These are phyloP conservation scores for Rhizoclosmatium hyalinum DNA, from an alignment of 371 early-diverging fungal species.

Conservation along the genomic window DNA sequence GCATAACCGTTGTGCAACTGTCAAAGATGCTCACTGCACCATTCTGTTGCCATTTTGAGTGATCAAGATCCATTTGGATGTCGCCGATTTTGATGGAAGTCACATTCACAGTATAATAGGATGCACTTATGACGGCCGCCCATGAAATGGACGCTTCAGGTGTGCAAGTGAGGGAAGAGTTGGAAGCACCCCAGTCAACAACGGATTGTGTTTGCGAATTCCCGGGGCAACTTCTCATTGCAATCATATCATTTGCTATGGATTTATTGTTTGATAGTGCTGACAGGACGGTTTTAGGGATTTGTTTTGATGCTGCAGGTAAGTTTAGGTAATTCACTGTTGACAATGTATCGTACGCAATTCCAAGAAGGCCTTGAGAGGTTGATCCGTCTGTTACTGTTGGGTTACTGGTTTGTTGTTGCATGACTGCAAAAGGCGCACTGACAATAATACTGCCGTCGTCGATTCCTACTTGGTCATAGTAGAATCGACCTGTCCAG, in stretches of 20 bases:
- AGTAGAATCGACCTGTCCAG: slow-evolving; percentile 29
- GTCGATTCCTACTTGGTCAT: slow-evolving; percentile 12
- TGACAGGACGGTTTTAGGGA: slow-evolving; percentile 23
- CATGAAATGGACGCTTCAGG: neutral
- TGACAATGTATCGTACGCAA: slow-evolving; percentile 33
- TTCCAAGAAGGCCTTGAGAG: slow-evolving; percentile 34
- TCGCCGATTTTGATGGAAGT: slow-evolving; percentile 4
- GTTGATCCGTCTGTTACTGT: slow-evolving; percentile 26
- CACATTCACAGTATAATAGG: slow-evolving; percentile 23
- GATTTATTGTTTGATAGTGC: neutral
- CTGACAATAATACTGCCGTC: neutral
- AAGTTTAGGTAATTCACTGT: neutral
- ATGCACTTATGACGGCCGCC: slow-evolving; percentile 1
- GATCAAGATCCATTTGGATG: neutral
- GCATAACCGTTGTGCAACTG: slow-evolving; percentile 31
- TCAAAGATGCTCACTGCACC: slow-evolving; percentile 28
- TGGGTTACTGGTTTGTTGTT: slow-evolving; percentile 18
- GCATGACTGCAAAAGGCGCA: slow-evolving; percentile 26
- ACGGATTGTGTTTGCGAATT: slow-evolving; percentile 7
- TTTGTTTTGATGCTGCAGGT: neutral
- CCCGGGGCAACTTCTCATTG: slow-evolving; percentile 33
- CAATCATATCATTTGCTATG: slow-evolving; percentile 16
- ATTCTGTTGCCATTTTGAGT: slow-evolving; percentile 17
- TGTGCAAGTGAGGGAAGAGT: slow-evolving; percentile 18
- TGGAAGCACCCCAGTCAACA: slow-evolving; percentile 30